These are phyloP conservation scores for Gliomastix tumulicola DNA, from an alignment of 2,329 filamentous ascomycete genomes.

Conservation along the genomic window DNA sequence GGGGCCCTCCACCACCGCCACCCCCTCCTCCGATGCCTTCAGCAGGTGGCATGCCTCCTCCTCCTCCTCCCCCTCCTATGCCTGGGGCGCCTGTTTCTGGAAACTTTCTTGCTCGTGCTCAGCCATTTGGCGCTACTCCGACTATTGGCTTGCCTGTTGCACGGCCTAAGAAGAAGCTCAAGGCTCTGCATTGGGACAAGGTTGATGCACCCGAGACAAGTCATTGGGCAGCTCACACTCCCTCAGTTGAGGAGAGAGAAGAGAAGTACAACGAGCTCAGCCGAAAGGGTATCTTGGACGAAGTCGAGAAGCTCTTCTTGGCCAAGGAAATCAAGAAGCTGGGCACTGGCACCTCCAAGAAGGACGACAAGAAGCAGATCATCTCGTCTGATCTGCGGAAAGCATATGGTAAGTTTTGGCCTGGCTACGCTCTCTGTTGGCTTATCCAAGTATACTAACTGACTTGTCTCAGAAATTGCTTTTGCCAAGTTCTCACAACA, in stretches of 20 bases:
- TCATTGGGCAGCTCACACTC: constrained; percentile 83
- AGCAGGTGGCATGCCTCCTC: constrained; percentile 13
- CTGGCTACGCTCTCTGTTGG: background rate
- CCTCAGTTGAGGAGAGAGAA: constrained; percentile 83
- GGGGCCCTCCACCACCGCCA: constrained; percentile 27
- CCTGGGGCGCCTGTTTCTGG: constrained; percentile 50
- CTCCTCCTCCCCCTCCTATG: constrained; percentile 33
- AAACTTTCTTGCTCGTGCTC: constrained; percentile 65
- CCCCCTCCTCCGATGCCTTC: constrained; percentile 5
- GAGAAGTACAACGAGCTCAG: constrained; percentile 93
- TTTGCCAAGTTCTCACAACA: constrained; percentile 87
- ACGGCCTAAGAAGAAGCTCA: constrained; percentile 97
- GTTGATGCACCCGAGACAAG: constrained; percentile 87
- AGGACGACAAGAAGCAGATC: constrained; percentile 95
- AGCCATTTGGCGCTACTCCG: constrained; percentile 40
- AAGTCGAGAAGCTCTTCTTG: constrained; percentile 95
- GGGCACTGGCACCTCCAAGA: constrained; percentile 64
- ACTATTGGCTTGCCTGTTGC: constrained; percentile 70
- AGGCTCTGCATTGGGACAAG: constrained; percentile 99
- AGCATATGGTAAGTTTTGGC: constrained; percentile 58
- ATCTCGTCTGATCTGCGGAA: constrained; percentile 87
- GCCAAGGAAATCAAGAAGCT: constrained; percentile 93
- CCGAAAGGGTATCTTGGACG: constrained; percentile 90
- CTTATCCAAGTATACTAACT: constrained; percentile 20
- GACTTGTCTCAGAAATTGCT: constrained; percentile 60